Percentiles rank a stretch among this genome's conserved stretches.
phyloP scores from a whole-genome alignment of 441 rosid genomes.

The Omphalea diandra region DNA sequence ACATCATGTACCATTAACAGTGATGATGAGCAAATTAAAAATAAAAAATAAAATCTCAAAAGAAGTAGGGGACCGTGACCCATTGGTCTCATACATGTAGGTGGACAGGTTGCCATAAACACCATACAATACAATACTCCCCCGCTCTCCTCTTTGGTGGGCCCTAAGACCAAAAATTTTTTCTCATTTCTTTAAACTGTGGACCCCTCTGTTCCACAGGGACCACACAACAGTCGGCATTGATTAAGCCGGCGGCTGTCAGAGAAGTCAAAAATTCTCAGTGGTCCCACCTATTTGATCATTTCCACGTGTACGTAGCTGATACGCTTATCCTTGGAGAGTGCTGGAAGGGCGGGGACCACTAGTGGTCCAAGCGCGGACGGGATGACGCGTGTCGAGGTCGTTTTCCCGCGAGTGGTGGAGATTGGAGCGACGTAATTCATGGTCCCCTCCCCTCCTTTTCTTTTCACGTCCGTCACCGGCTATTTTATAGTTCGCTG shows the following conservation, averaged over 20 bases:
- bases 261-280: conserved; percentile 53
- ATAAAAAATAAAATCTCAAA: too few species aligned
- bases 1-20: too few species aligned
- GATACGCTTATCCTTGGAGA: conserved; percentile 45
- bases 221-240: conserved; percentile 35
- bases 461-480: too few species aligned
- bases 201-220: conserved; percentile 10
- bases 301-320: conserved; percentile 49
- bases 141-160: conserved; percentile 19
- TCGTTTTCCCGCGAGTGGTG: conserved; percentile 52
- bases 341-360: conserved; percentile 61
- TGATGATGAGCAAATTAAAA: too few species aligned
- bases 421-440: conserved; percentile 37
- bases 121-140: too few species aligned
- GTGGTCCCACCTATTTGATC: conserved; percentile 42
- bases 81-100: conserved; percentile 12
- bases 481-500: too few species aligned
- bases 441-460: conserved; percentile 44
- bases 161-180: conserved; percentile 23
- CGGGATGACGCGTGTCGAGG: conserved; percentile 51
- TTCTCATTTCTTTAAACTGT: background rate
- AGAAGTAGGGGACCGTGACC: conserved; percentile 60
- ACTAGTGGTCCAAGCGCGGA: conserved; percentile 46
- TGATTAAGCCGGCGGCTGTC: conserved; percentile 94
- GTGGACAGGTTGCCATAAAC: conserved; percentile 45